Base-by-base conservation (phyloP, 164 flowering plant species). In the Liriodendron chinense region DNA sequence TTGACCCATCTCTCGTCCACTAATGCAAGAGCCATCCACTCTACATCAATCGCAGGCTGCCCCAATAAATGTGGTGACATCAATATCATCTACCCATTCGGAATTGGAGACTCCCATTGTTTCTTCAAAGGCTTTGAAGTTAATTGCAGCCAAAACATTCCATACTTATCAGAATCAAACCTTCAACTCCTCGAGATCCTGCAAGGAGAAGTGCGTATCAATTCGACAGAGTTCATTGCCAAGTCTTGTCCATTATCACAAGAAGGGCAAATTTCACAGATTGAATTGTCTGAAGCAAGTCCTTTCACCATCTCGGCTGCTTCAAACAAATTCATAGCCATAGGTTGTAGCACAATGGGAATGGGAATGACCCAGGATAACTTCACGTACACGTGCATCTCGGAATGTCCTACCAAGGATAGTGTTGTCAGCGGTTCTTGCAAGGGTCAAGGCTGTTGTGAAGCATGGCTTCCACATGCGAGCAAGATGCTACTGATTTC, bases 391-490 rank as follows among this genome's bases (percentile, higher is more conserved):
- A 0, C 6, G 6, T 64, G 75, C 57, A 22, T 6, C 43, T 21
- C 69, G 7, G 4, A 47, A 23, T 72, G 74, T 7, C 7, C 10
- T 8, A 18, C 14, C 16, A 16, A 13, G 5, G 24, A 5, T 2
- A 72, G 65, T 59, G 65, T 34, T 1, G 22, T 9, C 1, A 34
- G 57, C 21, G 70, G 70, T 20, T 6, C 65, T 23, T 77, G 79
- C 72, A 21, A 59, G 1, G 74, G 70, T 14, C 56, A 20, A 0
- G 79, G 79, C 8, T 77, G 75, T 23, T 77, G 75, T 24, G 47
- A 77, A 26, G 48, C 1, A 6, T 13, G 9, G 6, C 49, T 72
- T 49, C 72, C 50, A 28, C 21, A 67, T 2, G 21, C 21, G 20
- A 47, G 61, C 28, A 73, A 16, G 43, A 10, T 3, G 21, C 70